Evolutionary conservation across 129 eudicot genomes (phyloP).

Genomic region (Pulicaria dysenterica): DNA sequence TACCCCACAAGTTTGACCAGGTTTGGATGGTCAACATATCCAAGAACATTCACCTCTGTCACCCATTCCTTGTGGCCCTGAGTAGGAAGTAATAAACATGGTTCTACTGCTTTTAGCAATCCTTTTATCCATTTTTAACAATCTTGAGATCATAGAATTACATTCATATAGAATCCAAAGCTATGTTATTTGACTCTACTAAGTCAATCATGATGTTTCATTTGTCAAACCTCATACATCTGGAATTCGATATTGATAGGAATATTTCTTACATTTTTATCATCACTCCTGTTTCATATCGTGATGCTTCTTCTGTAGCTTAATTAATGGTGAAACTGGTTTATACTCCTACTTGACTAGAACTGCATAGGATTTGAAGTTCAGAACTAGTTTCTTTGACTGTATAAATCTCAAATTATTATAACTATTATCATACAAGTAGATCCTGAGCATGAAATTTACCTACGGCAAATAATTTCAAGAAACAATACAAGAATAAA

Average conservation of each 20-base stretch:
- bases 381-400: not conserved
- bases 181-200: constrained; percentile 1
- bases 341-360: not conserved
- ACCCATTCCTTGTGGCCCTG: constrained; percentile 96
- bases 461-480: no score
- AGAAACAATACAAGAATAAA: not conserved
- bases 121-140: constrained; percentile 7
- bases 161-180: not conserved
- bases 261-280: no score
- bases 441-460: not conserved
- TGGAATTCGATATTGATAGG: no score
- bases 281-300: no score
- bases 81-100: not conserved
- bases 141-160: not conserved
- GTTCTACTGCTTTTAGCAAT: not conserved
- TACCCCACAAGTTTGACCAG: constrained; percentile 79
- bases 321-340: not conserved
- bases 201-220: not conserved
- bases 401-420: not conserved
- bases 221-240: no score
- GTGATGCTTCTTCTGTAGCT: not conserved
- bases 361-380: not conserved
- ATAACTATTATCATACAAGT: not conserved
- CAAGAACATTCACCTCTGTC: constrained; percentile 85
- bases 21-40: constrained; percentile 77